Evolutionary conservation across 176 grass and related monocot genomes (phyloP).

Genomic region (Aegilops tauschii): DNA sequence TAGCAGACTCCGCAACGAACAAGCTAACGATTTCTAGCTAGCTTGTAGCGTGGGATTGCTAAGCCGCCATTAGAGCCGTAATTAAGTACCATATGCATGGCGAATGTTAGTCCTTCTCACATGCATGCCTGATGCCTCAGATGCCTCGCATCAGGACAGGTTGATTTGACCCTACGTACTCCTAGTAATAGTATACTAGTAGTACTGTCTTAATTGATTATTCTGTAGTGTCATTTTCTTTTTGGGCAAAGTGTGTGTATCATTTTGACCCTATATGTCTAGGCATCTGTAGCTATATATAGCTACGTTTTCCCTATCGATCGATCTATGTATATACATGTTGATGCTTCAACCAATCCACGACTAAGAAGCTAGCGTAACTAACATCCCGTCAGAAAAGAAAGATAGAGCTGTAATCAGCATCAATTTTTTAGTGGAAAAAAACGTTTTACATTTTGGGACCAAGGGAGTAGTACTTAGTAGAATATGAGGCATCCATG

Average conservation of each 20-base stretch:
- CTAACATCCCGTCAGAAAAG: no score
- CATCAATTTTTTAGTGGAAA: not conserved
- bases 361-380: not conserved
- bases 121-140: not conserved
- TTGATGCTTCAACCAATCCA: not conserved
- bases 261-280: not conserved
- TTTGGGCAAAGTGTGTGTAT: not conserved
- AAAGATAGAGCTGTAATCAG: not conserved
- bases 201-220: not conserved
- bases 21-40: constrained; percentile 1
- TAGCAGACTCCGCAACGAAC: not conserved
- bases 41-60: not conserved
- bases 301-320: not conserved
- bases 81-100: not conserved
- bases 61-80: not conserved
- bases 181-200: not conserved
- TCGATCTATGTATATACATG: not conserved
- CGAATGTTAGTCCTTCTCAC: not conserved
- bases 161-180: not conserved
- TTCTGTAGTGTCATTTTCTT: not conserved
- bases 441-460: no score
- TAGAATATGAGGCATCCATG: not conserved
- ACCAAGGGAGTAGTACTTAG: no score
- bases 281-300: not conserved
- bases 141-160: not conserved